Base-by-base conservation (phyloP, 257 asterid species). In the Misopates orontium region DNA sequence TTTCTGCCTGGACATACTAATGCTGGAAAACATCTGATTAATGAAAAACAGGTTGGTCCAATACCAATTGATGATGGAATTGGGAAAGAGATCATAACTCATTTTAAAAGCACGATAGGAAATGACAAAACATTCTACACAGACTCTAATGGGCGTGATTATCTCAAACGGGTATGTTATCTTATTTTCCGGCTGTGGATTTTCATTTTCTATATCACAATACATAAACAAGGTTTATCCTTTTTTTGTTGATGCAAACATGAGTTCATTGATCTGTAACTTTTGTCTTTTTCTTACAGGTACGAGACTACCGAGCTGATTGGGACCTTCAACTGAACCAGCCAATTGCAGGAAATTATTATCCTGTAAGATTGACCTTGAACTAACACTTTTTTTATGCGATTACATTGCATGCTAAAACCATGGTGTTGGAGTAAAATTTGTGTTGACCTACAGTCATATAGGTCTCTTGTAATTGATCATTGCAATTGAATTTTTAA, bases 91-190 rank as follows among this genome's bases (percentile, higher is more conserved):
- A 62, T 90, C 60, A 85, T 88, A 64, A 69, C 96, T 53, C 80
- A 82, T 75, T 78, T 94, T 69, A 86, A 76, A 73, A 78, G 95
- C 51, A 71, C 74, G 45, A 78, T 87, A 66, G 78, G 76, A 64
- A 94, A 73, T 88, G 84, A 82, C 71, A 85, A 80, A 78, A 83
- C 79, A 36, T 94, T 90, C 73, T 94, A 88, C 63, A 88, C 99
- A 1, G 99, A 94, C 80, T 90, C 96, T 5, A 88, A 82, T 56
- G 98, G 99, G 32, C 96, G 98, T 58, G 99, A 94, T 78, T 88
- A 84, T 83, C 87, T 94, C 24, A 78, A 90, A 77, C 83, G 97
- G 83, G 97, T 94, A 78, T 60, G 82, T 71, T 59, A n/a, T 15
- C 56, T 73, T 32, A 55, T 54, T 10, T 48, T 62, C 16, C 60